A percentile compares a stretch with the other conserved stretches of the same genome.
phyloP scores from a whole-genome alignment of 306 rosid genomes.

The Neltuma alba region DNA sequence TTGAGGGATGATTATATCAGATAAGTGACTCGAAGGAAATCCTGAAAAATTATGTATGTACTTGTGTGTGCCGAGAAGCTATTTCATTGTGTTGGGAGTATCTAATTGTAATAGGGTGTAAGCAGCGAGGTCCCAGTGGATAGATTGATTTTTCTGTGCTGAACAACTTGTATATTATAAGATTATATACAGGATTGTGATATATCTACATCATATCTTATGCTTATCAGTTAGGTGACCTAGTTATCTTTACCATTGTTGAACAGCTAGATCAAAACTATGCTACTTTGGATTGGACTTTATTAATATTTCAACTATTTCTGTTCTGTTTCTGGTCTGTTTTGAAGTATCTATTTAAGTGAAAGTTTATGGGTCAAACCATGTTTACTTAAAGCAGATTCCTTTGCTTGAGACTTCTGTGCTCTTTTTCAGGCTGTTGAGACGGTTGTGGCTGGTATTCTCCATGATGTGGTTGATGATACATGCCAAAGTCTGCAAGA shows the following conservation, averaged over 20 bases:
- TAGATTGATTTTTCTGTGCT: not conserved
- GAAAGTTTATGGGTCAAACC: not conserved
- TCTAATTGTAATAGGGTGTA: not conserved
- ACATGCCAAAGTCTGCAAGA: slow-evolving; percentile 68
- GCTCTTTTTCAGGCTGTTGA: slow-evolving; percentile 79
- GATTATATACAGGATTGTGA: not conserved
- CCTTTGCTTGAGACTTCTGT: slow-evolving; percentile 29
- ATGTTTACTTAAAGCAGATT: slow-evolving; percentile 25
- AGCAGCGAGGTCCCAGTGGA: not conserved
- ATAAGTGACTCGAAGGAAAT: not conserved
- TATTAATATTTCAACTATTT: not conserved
- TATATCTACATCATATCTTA: not conserved
- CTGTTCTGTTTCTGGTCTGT: not conserved
- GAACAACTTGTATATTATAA: not conserved
- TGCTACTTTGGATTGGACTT: slow-evolving; percentile 9
- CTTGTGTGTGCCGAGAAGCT: not conserved
- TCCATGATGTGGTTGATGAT: slow-evolving; percentile 93
- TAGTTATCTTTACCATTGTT: not conserved
- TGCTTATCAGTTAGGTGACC: not conserved
- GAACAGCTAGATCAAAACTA: slow-evolving; percentile 18
- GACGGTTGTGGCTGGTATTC: slow-evolving; percentile 94
- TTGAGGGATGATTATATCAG: not conserved
- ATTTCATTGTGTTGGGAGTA: not conserved
- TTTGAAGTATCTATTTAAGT: slow-evolving; percentile 1
- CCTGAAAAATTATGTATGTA: not conserved